Percentiles rank a stretch among this genome's conserved stretches.
These are phyloP conservation scores for Millerozyma acaciae DNA, from an alignment of 805 yeast genomes.

Conservation along the genomic window DNA sequence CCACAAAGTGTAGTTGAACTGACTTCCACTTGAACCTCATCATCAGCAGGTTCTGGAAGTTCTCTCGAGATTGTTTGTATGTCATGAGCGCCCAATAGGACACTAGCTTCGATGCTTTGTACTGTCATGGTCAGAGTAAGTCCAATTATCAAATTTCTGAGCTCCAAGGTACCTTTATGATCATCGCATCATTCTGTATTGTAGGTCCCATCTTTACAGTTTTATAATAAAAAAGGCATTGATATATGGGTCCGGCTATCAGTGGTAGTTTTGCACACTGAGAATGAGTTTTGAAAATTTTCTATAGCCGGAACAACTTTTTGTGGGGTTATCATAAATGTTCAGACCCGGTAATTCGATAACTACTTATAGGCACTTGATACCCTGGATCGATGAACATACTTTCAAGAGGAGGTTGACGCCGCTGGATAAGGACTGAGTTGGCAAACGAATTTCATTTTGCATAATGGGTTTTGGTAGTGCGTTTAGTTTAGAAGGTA, in stretches of 20 bases:
- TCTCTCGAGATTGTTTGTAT: slow-evolving; percentile 4
- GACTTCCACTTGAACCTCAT: slow-evolving; percentile 17
- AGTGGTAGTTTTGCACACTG: neutral
- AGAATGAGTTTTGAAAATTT: slow-evolving; percentile 1
- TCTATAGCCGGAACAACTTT: slow-evolving; percentile 3
- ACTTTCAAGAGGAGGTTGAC: neutral
- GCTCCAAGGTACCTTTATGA: too few relatives aligned
- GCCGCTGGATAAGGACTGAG: neutral
- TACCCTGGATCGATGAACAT: slow-evolving; percentile 1
- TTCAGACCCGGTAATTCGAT: slow-evolving; percentile 1
- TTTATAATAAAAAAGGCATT: slow-evolving; percentile 1
- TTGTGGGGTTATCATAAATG: slow-evolving; percentile 2
- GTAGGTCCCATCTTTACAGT: slow-evolving; percentile 2
- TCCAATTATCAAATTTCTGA: too few relatives aligned
- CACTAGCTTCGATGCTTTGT: slow-evolving; percentile 3
- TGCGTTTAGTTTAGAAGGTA: slow-evolving; percentile 3
- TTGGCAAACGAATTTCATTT: neutral
- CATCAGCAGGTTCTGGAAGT: slow-evolving; percentile 6
- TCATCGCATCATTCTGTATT: too few relatives aligned
- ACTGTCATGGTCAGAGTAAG: slow-evolving; percentile 1
- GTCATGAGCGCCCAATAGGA: slow-evolving; percentile 3
- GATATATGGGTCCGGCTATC: slow-evolving; percentile 2
- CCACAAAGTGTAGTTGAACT: slow-evolving; percentile 23
- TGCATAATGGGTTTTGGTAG: slow-evolving; percentile 2
- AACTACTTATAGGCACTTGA: slow-evolving; percentile 3